Evolutionary conservation across 2,329 filamentous ascomycete species (phyloP).

Genomic region (Cercospora brassicicola): DNA sequence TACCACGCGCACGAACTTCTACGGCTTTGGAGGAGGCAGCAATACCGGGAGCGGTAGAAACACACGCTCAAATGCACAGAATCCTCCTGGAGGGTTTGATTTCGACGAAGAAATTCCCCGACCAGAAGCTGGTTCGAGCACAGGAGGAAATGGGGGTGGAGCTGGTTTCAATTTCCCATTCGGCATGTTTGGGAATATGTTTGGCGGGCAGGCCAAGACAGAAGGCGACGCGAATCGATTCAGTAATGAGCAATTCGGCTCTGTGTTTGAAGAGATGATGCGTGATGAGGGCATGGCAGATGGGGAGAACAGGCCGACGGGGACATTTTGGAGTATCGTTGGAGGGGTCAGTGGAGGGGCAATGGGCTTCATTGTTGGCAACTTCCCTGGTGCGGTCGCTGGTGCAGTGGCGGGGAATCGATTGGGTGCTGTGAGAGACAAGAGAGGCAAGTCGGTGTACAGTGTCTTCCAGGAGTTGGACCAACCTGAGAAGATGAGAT

Average conservation of each 20-base stretch:
- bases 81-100: conserved; percentile 37
- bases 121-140: conserved; percentile 36
- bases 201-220: conserved; percentile 50
- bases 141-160: conserved; percentile 40
- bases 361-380: conserved; percentile 92
- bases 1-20: conserved; percentile 61
- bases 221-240: conserved; percentile 50
- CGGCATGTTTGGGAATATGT: conserved; percentile 64
- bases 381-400: conserved; percentile 83
- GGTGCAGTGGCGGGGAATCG: conserved; percentile 91
- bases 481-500: conserved; percentile 73
- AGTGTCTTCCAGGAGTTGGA: conserved; percentile 86
- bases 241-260: conserved; percentile 80
- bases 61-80: conserved; percentile 35
- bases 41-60: conserved; percentile 28
- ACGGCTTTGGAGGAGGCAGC: conserved; percentile 43
- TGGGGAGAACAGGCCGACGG: conserved; percentile 60
- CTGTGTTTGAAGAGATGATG: conserved; percentile 58
- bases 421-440: conserved; percentile 84
- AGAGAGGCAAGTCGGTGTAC: conserved; percentile 93
- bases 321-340: conserved; percentile 81
- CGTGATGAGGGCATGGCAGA: conserved; percentile 68
- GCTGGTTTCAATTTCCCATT: conserved; percentile 62
- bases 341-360: conserved; percentile 85
- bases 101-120: conserved; percentile 53